phyloP scores from a whole-genome alignment of 176 grass and related monocot species.

The Poa pratensis region DNA sequence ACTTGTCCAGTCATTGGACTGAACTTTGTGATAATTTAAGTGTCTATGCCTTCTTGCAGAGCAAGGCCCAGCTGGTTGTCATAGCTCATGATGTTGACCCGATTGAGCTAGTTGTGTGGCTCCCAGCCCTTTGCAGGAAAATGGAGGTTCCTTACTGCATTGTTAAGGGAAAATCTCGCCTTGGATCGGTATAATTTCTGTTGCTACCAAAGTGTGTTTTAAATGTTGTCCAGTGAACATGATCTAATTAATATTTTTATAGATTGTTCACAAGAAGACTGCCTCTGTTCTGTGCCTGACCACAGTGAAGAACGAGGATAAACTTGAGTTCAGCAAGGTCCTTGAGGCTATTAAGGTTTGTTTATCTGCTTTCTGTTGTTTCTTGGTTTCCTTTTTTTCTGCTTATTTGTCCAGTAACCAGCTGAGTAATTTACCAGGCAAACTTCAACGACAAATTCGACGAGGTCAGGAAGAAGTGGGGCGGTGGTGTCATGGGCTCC shows the following conservation, averaged over 20 bases:
- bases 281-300: constrained; percentile 70
- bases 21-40: too few relatives aligned
- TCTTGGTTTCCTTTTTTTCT: not conserved
- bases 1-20: too few relatives aligned
- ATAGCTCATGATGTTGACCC: constrained; percentile 79
- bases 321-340: constrained; percentile 85
- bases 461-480: constrained; percentile 63
- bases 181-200: constrained; percentile 72
- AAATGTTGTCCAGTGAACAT: too few relatives aligned
- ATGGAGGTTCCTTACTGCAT: constrained; percentile 86
- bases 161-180: constrained; percentile 72
- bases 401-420: not conserved
- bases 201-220: too few relatives aligned
- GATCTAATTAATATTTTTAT: too few relatives aligned
- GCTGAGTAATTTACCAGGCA: not conserved
- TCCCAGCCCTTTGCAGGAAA: constrained; percentile 77
- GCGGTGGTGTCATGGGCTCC: constrained; percentile 56
- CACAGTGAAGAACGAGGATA: constrained; percentile 82
- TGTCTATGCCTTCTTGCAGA: too few relatives aligned
- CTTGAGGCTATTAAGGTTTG: constrained; percentile 79
- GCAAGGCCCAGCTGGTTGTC: constrained; percentile 75
- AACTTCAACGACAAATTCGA: constrained; percentile 66
- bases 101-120: constrained; percentile 78
- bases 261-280: constrained; percentile 85
- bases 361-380: not conserved